Evolutionary conservation across 805 yeast genomes (phyloP), one percentile per base, ranked within the genome.

Genomic region (Helenozyma rhizophorensis): DNA sequence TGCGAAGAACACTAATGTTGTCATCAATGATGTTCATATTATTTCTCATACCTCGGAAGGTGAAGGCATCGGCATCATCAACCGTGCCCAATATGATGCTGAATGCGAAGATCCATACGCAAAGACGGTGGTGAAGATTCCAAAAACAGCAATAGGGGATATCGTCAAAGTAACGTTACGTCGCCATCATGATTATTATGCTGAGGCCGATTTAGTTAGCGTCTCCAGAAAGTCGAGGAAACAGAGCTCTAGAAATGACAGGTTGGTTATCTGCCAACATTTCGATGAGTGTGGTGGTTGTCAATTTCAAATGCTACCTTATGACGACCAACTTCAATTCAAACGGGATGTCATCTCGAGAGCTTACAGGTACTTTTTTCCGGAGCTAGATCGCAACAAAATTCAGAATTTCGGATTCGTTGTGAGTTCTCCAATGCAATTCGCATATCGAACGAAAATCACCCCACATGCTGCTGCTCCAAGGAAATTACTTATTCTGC

Each of bases 221-320:
- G 42, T 62, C 1, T 28, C 50, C 1, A 40, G 34, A 6, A 29
- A 21, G 4, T 33, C 42, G 4, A 25, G 22, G 9, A 30, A 25
- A 14, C 28, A n/a, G 6, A 36, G 41, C 14, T 27, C 18, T 9
- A 44, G 69, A 28, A 48, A 56, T 15, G 54, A 62, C 25, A 23
- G 37, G 10, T 44, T 60, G 12, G 44, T 61, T 2, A 37, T 50
- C 4, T 68, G 74, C 37, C 41, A 48, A 8, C 55, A 63, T 25
- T 68, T 68, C 37, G 41, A 54, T 8, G 41, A 36, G 19, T 68
- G 74, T 34, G 44, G 52, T 28, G 74, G 73, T 2, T 68, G 74
- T 39, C 68, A 66, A 31, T 50, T 61, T 14, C 74, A 68, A 35
- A 64, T 63, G 70, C 19, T 67, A 12, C 36, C 49, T 4, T 61